Evolutionary conservation across 192 early-diverging fungal species (phyloP), one percentile per base, ranked within the genome.

Genomic region (Backusella macrospora): DNA sequence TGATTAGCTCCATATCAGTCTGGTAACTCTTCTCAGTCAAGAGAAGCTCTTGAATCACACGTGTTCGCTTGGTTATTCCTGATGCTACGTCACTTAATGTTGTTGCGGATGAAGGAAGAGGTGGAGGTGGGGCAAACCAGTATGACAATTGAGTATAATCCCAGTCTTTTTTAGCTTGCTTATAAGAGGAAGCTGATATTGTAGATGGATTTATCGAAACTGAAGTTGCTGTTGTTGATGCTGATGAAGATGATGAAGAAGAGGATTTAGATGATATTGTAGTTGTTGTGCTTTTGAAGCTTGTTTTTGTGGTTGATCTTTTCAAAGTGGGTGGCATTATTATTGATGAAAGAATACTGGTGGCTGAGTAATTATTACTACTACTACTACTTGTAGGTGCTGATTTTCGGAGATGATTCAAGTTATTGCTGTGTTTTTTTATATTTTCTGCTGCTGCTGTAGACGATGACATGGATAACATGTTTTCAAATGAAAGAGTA

Each of bases 11-110:
- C 88, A 97, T 88, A 73, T 97, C 95, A 18, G 86, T 85, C 40
- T 91, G 81, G 64, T 88, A 97, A 7, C 79, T 82, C n/a, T 83
- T 80, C 73, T 97, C 95, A 0, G 95, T 95, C 38, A 88, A 85
- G 0, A 94, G 78, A 44, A 97, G 76, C 70, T 97, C 95, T 48
- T 86, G 84, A 9, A 95, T 79, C 38, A 95, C 90, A 45, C 43
- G 71, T 45, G 40, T 15, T 45, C 71, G 21, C 16, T 72, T 72
- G 12, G 52, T 18, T 55, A 6, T 62, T 62, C n/a, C 14, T 23
- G 21, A 14, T 34, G 43, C n/a, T 21, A 21, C 14, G 23, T 44
- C 23, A 8, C 15, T 46, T 29, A 21, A 21, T 26, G 42, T 45
- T 26, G 67, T 68, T 12, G 47, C 0, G 5, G 67, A 68, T 16